phyloP scores from a whole-genome alignment of 805 yeast genomes.

The Candida insectorum region DNA sequence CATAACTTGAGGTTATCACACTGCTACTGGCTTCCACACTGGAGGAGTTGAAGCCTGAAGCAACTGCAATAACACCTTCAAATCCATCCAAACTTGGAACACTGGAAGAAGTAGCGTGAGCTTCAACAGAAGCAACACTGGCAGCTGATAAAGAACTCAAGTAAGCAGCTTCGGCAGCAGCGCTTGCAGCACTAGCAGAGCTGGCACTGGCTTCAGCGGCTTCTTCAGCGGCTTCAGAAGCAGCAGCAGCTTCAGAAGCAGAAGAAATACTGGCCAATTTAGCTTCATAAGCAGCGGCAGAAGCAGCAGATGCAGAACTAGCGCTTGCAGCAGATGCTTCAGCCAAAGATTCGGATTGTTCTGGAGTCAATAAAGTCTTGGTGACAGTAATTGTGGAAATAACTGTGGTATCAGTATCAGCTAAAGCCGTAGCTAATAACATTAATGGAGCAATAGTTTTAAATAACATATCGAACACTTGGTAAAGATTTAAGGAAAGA shows the following conservation, averaged over 20 bases:
- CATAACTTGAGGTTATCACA: constrained; percentile 3
- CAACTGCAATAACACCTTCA: constrained; percentile 23
- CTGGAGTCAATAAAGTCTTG: constrained; percentile 44
- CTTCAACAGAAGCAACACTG: constrained; percentile 11
- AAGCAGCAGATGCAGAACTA: constrained; percentile 11
- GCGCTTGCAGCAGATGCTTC: constrained; percentile 15
- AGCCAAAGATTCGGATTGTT: constrained; percentile 36
- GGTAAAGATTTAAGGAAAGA: constrained; percentile 6
- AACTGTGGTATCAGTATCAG: constrained; percentile 36
- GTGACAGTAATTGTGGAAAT: constrained; percentile 45
- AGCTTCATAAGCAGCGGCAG: constrained; percentile 12
- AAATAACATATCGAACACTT: constrained; percentile 11
- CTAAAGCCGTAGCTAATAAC: constrained; percentile 13
- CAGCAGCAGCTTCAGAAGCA: constrained; percentile 2
- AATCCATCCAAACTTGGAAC: constrained; percentile 14
- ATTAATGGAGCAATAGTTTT: constrained; percentile 10
- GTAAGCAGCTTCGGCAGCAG: constrained; percentile 10
- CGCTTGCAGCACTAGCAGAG: constrained; percentile 5
- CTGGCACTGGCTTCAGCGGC: constrained; percentile 11
- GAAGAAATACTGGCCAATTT: constrained; percentile 13
- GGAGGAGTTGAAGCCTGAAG: constrained; percentile 16
- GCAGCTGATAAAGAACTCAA: constrained; percentile 12
- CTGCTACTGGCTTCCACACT: constrained; percentile 4
- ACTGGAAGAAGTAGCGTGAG: constrained; percentile 11
- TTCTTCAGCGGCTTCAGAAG: constrained; percentile 1